A percentile compares a stretch with the other conserved stretches of the same genome.
Evolutionary conservation across 495 filamentous ascomycete species (phyloP).

Genomic region (Aspergillus bridgeri): DNA sequence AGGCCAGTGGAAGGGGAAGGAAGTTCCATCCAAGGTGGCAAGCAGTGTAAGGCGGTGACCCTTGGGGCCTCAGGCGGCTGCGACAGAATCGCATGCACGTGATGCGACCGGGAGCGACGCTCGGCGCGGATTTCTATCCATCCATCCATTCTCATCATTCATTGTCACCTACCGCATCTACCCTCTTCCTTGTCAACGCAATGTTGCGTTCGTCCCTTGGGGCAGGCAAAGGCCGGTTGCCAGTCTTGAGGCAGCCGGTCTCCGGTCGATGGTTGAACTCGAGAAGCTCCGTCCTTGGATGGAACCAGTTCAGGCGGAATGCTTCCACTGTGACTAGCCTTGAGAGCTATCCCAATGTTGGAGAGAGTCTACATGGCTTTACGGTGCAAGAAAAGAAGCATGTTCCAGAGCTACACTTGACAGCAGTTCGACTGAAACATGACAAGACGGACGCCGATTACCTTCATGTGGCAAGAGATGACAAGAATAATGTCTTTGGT

Average conservation of each 20-base stretch:
- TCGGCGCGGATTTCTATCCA: too few species aligned
- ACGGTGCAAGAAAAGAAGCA: slow-evolving; percentile 83
- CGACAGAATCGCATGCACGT: too few species aligned
- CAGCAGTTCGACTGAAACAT: slow-evolving; percentile 83
- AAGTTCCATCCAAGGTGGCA: too few species aligned
- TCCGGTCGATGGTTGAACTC: slow-evolving; percentile 20
- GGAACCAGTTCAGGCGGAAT: slow-evolving; percentile 43
- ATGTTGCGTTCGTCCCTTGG: slow-evolving; percentile 39
- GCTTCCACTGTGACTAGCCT: slow-evolving; percentile 70
- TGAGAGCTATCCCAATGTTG: slow-evolving; percentile 66
- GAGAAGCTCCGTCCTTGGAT: slow-evolving; percentile 33
- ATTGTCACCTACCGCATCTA: too few species aligned
- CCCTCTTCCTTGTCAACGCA: too few species aligned
- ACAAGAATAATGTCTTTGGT: slow-evolving; percentile 98
- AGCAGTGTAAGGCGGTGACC: too few species aligned
- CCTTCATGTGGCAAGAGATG: slow-evolving; percentile 88
- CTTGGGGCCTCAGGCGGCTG: too few species aligned
- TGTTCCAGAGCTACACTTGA: slow-evolving; percentile 89
- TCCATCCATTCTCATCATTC: too few species aligned
- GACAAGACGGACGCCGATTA: slow-evolving; percentile 94
- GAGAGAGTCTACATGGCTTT: slow-evolving; percentile 88
- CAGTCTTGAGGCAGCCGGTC: slow-evolving; percentile 22
- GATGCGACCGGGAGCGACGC: too few species aligned
- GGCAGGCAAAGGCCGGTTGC: slow-evolving; percentile 25
- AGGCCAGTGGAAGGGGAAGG: too few species aligned